A percentile compares a stretch with the other conserved stretches of the same genome.
phyloP scores from a whole-genome alignment of 2,329 filamentous ascomycete species.

The Atkinsonella texensis region DNA sequence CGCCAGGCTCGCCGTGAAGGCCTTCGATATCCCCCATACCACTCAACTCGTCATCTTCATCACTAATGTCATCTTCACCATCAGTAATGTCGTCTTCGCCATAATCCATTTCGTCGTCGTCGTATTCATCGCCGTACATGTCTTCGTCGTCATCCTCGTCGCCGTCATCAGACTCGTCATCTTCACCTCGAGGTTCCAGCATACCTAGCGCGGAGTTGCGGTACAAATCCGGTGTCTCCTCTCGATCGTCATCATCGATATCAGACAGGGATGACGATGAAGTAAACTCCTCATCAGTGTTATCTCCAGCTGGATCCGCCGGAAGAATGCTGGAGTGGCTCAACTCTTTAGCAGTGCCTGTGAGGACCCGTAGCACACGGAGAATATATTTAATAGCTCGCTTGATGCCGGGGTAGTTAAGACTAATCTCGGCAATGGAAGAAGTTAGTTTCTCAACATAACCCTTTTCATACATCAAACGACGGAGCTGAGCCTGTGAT shows the following conservation, averaged over 20 bases:
- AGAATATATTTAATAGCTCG: slow-evolving; percentile 94
- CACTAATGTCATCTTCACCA: slow-evolving; percentile 78
- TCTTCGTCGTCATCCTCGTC: slow-evolving; percentile 69
- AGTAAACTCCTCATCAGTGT: slow-evolving; percentile 74
- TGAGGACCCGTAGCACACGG: slow-evolving; percentile 75
- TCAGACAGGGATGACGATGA: slow-evolving; percentile 85
- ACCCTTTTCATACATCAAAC: slow-evolving; percentile 97
- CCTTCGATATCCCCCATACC: slow-evolving; percentile 81
- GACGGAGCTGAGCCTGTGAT: slow-evolving; percentile 74
- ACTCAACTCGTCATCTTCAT: slow-evolving; percentile 73
- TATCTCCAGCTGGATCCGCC: slow-evolving; percentile 49
- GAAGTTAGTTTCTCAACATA: slow-evolving; percentile 80
- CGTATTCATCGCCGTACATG: slow-evolving; percentile 86
- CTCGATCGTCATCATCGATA: slow-evolving; percentile 62
- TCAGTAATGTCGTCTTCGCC: slow-evolving; percentile 70
- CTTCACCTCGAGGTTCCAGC: slow-evolving; percentile 72
- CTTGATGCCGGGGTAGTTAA: slow-evolving; percentile 89
- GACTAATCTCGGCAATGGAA: slow-evolving; percentile 88
- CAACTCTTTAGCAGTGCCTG: slow-evolving; percentile 73
- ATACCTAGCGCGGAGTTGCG: slow-evolving; percentile 92
- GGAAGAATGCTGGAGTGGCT: slow-evolving; percentile 72
- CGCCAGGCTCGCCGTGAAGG: slow-evolving; percentile 47
- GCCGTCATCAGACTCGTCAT: slow-evolving; percentile 68
- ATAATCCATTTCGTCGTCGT: slow-evolving; percentile 89
- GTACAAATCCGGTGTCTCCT: slow-evolving; percentile 94